phyloP scores from a whole-genome alignment of 1,139 yeast genomes.

The Protomyces inundatus region DNA sequence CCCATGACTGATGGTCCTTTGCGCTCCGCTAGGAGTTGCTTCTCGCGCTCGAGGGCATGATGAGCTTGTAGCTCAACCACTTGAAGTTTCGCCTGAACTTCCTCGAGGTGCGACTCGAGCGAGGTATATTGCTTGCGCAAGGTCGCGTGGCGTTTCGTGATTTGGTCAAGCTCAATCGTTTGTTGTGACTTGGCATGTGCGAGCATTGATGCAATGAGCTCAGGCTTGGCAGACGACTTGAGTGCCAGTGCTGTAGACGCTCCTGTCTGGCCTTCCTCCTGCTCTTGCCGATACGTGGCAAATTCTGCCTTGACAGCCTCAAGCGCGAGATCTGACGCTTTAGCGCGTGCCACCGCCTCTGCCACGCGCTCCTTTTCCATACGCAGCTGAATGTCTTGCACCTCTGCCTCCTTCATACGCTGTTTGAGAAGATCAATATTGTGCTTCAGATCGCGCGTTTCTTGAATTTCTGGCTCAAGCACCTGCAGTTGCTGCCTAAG shows the following conservation, averaged over 20 bases:
- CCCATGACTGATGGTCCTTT: neutral
- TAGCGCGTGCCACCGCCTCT: conserved; percentile 8
- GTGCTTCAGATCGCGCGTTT: conserved; percentile 11
- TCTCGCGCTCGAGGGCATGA: neutral
- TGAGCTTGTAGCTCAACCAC: neutral
- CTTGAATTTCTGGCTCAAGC: conserved; percentile 19
- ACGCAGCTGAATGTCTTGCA: conserved; percentile 13
- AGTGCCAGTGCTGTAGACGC: neutral
- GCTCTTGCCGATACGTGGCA: neutral
- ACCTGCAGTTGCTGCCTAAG: conserved; percentile 11
- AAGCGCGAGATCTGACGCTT: neutral
- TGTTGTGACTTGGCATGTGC: neutral
- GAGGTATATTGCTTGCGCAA: neutral
- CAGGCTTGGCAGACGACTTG: neutral
- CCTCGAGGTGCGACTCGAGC: neutral
- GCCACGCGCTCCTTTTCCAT: conserved; percentile 16
- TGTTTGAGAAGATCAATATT: conserved; percentile 7
- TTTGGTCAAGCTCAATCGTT: neutral
- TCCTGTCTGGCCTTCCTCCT: neutral
- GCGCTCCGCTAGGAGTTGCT: neutral
- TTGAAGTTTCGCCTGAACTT: neutral
- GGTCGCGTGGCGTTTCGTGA: neutral
- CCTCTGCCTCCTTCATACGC: conserved; percentile 19
- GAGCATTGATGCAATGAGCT: neutral
- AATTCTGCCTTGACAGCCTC: conserved; percentile 7